Conservation (phyloP, 2,329 filamentous ascomycete genomes). For the Helotiales sp. region DNA sequence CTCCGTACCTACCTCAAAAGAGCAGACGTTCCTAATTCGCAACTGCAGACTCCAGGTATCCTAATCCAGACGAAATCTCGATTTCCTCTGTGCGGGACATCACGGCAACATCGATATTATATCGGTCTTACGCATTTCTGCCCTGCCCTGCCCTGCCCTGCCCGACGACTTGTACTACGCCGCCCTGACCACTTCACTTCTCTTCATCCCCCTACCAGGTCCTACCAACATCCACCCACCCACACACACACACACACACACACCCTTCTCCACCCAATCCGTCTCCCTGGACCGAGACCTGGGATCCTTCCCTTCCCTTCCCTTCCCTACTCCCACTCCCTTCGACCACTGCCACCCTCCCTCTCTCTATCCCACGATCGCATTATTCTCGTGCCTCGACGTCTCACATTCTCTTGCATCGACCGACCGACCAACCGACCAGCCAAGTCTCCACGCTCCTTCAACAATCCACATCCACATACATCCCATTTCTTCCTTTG, state of each 20-base stretch:
- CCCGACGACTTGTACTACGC: not conserved
- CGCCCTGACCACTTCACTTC: not conserved
- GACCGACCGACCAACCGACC: conserved; percentile 3
- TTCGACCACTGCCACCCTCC: conserved; percentile 7
- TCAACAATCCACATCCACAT: conserved; percentile 11
- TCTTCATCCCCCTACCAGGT: not conserved
- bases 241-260: not conserved
- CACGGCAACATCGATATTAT: too few species aligned
- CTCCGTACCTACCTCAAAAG: not conserved
- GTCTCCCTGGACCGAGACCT: not conserved
- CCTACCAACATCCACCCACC: not conserved
- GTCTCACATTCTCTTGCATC: conserved; percentile 35
- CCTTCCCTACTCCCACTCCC: not conserved
- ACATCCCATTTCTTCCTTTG: conserved; percentile 29
- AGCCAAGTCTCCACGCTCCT: conserved; percentile 20
- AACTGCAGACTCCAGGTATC: not conserved
- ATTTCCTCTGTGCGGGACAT: not conserved
- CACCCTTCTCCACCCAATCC: not conserved
- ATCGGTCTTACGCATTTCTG: not conserved
- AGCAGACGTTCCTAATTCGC: not conserved
- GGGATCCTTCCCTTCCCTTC: conserved; percentile 8
- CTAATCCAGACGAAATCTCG: not conserved
- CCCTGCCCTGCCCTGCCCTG: not conserved
- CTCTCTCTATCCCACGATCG: not conserved
- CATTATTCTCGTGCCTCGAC: conserved; percentile 24